A percentile compares a stretch with the other conserved stretches of the same genome.
Evolutionary conservation across 306 rosid genomes (phyloP).

Genomic region (Trichosanthes cucumerina): DNA sequence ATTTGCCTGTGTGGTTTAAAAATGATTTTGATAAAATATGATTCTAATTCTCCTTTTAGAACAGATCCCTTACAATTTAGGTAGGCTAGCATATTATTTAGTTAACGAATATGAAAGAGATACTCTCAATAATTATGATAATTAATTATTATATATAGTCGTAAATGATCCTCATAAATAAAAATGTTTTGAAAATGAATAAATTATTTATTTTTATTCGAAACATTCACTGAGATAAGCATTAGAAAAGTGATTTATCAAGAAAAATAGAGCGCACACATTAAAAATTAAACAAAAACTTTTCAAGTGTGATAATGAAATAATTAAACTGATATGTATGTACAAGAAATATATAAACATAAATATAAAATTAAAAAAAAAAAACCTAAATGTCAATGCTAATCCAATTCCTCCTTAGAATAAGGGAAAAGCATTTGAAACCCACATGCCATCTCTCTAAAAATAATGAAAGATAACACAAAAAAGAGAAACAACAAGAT

Average conservation of each 20-base stretch:
- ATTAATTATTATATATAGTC: too few relatives aligned
- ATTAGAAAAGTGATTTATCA: neutral
- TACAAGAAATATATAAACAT: slow-evolving; percentile 2
- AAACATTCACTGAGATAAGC: neutral
- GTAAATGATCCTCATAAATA: neutral
- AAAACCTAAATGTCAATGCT: neutral
- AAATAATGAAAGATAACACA: slow-evolving; percentile 2
- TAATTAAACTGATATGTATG: neutral
- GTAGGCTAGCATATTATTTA: neutral
- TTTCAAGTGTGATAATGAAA: neutral
- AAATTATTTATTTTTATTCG: neutral
- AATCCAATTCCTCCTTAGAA: neutral
- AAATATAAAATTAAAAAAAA: too few relatives aligned
- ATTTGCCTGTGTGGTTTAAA: too few relatives aligned
- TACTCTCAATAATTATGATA: neutral
- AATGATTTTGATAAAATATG: neutral
- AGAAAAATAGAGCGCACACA: neutral
- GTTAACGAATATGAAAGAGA: neutral
- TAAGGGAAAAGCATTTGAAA: slow-evolving; percentile 2
- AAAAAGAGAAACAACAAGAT: neutral
- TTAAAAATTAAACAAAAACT: neutral
- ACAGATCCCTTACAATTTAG: neutral
- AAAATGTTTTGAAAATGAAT: too few relatives aligned
- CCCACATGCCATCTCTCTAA: neutral
- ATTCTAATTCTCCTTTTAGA: too few relatives aligned